Evolutionary conservation across 2,329 filamentous ascomycete species (phyloP).

Genomic region (Talaromyces rugulosus): DNA sequence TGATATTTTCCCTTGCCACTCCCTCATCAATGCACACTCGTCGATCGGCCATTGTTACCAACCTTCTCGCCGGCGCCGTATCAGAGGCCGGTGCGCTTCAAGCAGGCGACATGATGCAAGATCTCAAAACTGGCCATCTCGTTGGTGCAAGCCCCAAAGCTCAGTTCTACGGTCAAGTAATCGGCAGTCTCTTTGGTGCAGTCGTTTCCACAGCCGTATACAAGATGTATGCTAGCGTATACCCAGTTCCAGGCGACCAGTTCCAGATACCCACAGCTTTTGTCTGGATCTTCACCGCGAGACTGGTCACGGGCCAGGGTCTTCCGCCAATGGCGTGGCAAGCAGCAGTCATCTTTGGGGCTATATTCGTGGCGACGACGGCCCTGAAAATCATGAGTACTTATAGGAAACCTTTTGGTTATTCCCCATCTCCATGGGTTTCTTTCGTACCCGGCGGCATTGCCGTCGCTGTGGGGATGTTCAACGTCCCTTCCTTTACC

Average conservation of each 20-base stretch:
- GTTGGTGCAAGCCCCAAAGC: conserved; percentile 88
- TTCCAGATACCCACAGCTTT: conserved; percentile 94
- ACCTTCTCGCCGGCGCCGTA: conserved; percentile 87
- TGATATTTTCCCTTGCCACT: conserved; percentile 89
- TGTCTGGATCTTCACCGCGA: conserved; percentile 95
- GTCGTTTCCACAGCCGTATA: conserved; percentile 84
- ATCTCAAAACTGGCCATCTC: conserved; percentile 92
- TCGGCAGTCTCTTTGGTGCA: conserved; percentile 81
- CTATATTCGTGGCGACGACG: conserved; percentile 70
- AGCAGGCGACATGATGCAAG: conserved; percentile 94
- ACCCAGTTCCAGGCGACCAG: conserved; percentile 78
- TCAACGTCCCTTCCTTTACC: conserved; percentile 95
- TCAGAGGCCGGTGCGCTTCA: conserved; percentile 82
- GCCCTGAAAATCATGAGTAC: conserved; percentile 59
- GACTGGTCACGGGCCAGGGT: conserved; percentile 86
- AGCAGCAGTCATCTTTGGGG: conserved; percentile 70
- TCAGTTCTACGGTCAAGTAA: conserved; percentile 94
- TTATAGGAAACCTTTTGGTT: conserved; percentile 29
- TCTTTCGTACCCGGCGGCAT: conserved; percentile 84
- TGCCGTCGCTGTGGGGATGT: conserved; percentile 95
- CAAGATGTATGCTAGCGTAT: conserved; percentile 83
- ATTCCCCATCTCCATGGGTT: conserved; percentile 54
- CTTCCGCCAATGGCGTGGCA: conserved; percentile 78
- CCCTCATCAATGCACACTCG: conserved; percentile 74
- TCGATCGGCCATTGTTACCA: conserved; percentile 81